Evolutionary conservation across 2,329 filamentous ascomycete species (phyloP).

Genomic region (Teratosphaeria pseudoeucalypti): DNA sequence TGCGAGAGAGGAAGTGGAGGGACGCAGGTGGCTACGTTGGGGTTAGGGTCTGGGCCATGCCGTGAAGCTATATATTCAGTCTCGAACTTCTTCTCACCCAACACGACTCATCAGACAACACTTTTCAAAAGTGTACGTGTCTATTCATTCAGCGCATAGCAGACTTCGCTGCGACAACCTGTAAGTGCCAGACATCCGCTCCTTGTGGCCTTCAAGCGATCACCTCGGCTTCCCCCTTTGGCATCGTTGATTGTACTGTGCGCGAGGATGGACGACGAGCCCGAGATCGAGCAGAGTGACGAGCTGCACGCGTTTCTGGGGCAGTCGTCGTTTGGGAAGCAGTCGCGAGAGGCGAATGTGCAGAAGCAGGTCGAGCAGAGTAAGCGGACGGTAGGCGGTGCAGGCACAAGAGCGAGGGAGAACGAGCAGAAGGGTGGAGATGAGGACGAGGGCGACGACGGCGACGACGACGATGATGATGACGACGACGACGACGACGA

Average conservation of each 20-base stretch:
- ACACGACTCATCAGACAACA: background rate
- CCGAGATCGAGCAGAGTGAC: constrained; percentile 43
- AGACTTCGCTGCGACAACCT: background rate
- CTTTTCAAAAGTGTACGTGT: background rate
- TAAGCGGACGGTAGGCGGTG: constrained; percentile 43
- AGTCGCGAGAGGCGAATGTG: constrained; percentile 61
- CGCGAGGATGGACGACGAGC: constrained; percentile 9
- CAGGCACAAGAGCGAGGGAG: constrained; percentile 26
- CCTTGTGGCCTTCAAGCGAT: background rate
- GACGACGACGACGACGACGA: constrained; percentile 45
- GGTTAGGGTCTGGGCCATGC: background rate
- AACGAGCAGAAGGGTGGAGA: constrained; percentile 39
- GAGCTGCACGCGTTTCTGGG: constrained; percentile 70
- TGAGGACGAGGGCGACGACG: constrained; percentile 45
- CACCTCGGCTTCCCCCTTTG: background rate
- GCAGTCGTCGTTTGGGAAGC: constrained; percentile 74
- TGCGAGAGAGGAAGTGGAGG: background rate
- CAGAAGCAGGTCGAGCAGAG: constrained; percentile 72
- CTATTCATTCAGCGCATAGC: background rate
- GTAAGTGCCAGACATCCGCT: background rate
- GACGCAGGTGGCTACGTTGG: background rate
- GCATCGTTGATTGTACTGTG: background rate
- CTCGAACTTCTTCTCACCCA: background rate
- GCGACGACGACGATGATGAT: constrained; percentile 20
- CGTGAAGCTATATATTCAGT: background rate